Evolutionary conservation across 2,329 filamentous ascomycete species (phyloP).

Genomic region (Gremmenia infestans): DNA sequence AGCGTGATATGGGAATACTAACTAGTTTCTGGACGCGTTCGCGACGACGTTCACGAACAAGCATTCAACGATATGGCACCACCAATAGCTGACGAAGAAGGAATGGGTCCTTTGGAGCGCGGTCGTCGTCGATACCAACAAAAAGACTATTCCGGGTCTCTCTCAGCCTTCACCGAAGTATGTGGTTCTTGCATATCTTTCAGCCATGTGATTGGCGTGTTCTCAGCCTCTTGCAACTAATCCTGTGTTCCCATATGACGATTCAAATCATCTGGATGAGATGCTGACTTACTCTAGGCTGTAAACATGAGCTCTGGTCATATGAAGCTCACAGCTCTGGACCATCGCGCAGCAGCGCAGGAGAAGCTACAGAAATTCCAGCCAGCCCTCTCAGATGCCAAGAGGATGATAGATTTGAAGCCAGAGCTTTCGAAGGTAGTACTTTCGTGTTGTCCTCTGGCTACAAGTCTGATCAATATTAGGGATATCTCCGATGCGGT

Average conservation of each 20-base stretch:
- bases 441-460: background rate
- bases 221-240: background rate
- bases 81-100: slow-evolving; percentile 17
- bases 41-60: background rate
- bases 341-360: slow-evolving; percentile 32
- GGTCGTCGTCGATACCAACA: slow-evolving; percentile 27
- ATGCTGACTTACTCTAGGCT: slow-evolving; percentile 18
- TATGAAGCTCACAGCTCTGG: slow-evolving; percentile 28
- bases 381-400: slow-evolving; percentile 29
- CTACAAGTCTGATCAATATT: background rate
- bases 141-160: slow-evolving; percentile 24
- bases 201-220: background rate
- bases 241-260: too few species aligned
- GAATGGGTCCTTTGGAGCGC: slow-evolving; percentile 23
- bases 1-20: background rate
- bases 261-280: too few species aligned
- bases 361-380: slow-evolving; percentile 29
- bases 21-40: background rate
- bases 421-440: slow-evolving; percentile 28
- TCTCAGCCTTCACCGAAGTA: slow-evolving; percentile 14
- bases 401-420: slow-evolving; percentile 30
- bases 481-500: slow-evolving; percentile 33
- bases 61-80: slow-evolving; percentile 4
- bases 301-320: slow-evolving; percentile 21
- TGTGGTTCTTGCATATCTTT: background rate